Evolutionary conservation across 768 basidiomycete species (phyloP).

Genomic region (Agrocybe pediades): DNA sequence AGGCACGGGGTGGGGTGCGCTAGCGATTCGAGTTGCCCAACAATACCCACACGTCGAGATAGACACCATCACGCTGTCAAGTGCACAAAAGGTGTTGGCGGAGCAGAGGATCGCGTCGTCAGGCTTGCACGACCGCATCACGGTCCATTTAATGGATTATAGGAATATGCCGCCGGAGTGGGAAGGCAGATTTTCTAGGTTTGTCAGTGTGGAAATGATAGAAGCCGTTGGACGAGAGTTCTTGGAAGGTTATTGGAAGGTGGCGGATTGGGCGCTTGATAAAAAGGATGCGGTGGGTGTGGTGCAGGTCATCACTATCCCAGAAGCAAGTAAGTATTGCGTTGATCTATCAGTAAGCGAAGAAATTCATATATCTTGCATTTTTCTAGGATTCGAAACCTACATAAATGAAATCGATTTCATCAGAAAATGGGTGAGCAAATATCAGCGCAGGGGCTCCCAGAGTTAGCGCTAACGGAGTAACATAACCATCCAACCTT

Average conservation of each 20-base stretch:
- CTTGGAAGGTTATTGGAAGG: slow-evolving; percentile 61
- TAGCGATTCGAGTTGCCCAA: slow-evolving; percentile 63
- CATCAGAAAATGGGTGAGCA: slow-evolving; percentile 73
- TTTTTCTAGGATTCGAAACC: slow-evolving; percentile 48
- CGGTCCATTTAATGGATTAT: slow-evolving; percentile 79
- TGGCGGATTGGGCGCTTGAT: slow-evolving; percentile 71
- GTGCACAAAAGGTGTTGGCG: slow-evolving; percentile 63
- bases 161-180: slow-evolving; percentile 63
- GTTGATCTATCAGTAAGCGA: slow-evolving; percentile 1
- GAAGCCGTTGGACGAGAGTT: slow-evolving; percentile 73
- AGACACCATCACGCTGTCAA: slow-evolving; percentile 74
- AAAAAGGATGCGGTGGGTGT: slow-evolving; percentile 58
- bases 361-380: not conserved
- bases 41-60: slow-evolving; percentile 57
- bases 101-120: slow-evolving; percentile 52
- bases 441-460: not conserved
- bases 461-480: not conserved
- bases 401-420: slow-evolving; percentile 69
- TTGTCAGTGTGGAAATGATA: slow-evolving; percentile 79
- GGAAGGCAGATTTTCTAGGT: slow-evolving; percentile 64
- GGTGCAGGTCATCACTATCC: slow-evolving; percentile 76
- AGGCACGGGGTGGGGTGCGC: slow-evolving; percentile 78
- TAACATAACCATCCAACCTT: no score
- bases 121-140: slow-evolving; percentile 53
- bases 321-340: slow-evolving; percentile 59